phyloP scores from a whole-genome alignment of 352 stramenopile species.

The Blastocystis hominis region DNA sequence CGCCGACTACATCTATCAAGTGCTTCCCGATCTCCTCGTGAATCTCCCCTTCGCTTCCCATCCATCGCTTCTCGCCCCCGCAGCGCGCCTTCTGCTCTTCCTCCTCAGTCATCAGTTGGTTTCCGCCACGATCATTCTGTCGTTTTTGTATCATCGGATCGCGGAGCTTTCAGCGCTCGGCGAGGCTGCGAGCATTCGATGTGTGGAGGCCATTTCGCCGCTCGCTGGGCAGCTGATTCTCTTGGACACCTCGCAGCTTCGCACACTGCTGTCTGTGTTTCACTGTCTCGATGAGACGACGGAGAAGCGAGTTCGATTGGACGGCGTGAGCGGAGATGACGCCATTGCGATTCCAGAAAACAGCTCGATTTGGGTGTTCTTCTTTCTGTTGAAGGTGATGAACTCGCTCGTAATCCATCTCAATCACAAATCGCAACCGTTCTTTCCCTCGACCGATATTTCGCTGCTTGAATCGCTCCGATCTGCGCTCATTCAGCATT shows the following conservation, averaged over 20 bases:
- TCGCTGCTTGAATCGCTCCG: neutral
- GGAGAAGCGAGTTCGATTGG: neutral
- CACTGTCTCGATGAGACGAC: neutral
- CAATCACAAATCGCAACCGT: neutral
- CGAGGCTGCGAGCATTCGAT: neutral
- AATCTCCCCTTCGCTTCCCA: neutral
- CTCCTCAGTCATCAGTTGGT: neutral
- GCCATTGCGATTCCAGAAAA: neutral
- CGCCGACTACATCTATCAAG: neutral
- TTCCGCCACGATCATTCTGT: neutral
- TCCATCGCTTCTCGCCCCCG: neutral
- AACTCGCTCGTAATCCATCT: neutral
- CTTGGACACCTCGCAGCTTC: neutral
- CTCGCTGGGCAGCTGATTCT: neutral
- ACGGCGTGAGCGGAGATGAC: neutral
- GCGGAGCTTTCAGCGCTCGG: neutral
- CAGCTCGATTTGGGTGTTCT: neutral
- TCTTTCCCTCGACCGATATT: neutral
- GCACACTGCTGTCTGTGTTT: neutral
- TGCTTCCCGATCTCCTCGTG: neutral
- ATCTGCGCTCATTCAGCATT: neutral
- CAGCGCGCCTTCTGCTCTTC: neutral
- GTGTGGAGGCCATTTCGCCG: neutral
- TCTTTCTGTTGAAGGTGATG: neutral
- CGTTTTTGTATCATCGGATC: neutral